Evolutionary conservation across 306 rosid species (phyloP), one percentile per base, ranked within the genome.

Genomic region (Canavalia ensiformis): DNA sequence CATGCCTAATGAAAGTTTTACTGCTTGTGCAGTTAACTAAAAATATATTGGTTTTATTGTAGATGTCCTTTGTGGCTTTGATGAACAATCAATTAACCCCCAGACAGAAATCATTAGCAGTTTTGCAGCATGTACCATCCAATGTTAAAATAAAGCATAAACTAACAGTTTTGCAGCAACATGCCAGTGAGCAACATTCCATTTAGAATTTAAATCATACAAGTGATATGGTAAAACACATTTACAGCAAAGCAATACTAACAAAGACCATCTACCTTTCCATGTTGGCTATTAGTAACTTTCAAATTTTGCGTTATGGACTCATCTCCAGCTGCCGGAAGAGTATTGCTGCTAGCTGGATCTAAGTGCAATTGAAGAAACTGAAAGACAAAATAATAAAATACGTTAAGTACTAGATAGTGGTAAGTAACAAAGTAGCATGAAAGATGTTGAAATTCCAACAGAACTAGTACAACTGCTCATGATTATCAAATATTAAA

Each of bases 301-400:
- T 83, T 96, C 85, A 96, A 85, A 59, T 30, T 90, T 80, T 96
- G 99, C 5, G 91, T 89, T 85, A 96, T 74, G 39, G 93, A 85
- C 44, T 94, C 99, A 72, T 79, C 81, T 83, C 94, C 95, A 75
- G 83, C 84, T 81, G 91, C 89, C 35, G 88, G 94, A 33, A 96
- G 89, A 77, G 90, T 86, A 87, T 85, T 92, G 86, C 92, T 74
- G 74, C 97, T 93, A 62, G 99, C 99, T 31, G 98, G 97, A 81
- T 96, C 99, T 29, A 96, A 86, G 83, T 96, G 97, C 90, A 96
- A 74, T 76, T 96, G 99, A 72, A 96, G 97, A 86, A 96, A 96
- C 99, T 96, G 97, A 58, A 78, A 72, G 63, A 85, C 72, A 64
- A 86, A 79, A 49, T 59, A 73, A 85, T 75, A 47, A 86, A 71